A percentile compares a stretch with the other conserved stretches of the same genome.
These are phyloP conservation scores for Lenwebbia sp. DNA, from an alignment of 345 rosid species.

Conservation along the genomic window DNA sequence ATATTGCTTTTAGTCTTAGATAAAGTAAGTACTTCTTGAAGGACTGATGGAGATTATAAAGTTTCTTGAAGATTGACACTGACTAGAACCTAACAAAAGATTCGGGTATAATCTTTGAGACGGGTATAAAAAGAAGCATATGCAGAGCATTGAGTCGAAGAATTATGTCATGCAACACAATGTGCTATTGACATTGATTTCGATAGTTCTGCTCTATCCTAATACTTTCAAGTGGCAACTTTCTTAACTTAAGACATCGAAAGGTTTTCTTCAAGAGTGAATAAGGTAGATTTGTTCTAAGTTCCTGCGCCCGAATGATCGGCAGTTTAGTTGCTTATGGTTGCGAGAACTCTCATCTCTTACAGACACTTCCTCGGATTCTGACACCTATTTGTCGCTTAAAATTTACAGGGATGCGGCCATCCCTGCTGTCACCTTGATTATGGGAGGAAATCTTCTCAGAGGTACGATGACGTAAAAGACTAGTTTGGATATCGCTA, in stretches of 20 bases:
- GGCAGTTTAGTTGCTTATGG: not conserved
- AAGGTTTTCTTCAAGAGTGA: not conserved
- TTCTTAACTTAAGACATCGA: not conserved
- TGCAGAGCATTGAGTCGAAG: not conserved
- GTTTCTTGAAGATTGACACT: not conserved
- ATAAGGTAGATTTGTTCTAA: not conserved
- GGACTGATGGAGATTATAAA: not conserved
- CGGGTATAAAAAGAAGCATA: not conserved
- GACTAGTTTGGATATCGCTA: not conserved
- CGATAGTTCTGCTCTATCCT: not conserved
- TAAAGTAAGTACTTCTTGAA: not conserved
- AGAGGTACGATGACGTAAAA: not conserved
- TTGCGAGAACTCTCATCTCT: not conserved
- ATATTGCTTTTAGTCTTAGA: not conserved
- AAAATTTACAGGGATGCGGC: constrained; percentile 22
- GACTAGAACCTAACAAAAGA: not conserved
- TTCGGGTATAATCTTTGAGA: not conserved
- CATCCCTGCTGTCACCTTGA: constrained; percentile 29
- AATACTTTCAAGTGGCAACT: not conserved
- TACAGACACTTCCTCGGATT: not conserved
- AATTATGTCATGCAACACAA: too few species aligned
- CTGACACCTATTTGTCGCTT: not conserved
- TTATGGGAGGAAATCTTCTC: constrained; percentile 42
- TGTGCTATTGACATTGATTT: not conserved
- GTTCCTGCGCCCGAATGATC: not conserved